Conservation (phyloP, 2,329 filamentous ascomycete genomes). For the Mycosphaerelloides madeirae region DNA sequence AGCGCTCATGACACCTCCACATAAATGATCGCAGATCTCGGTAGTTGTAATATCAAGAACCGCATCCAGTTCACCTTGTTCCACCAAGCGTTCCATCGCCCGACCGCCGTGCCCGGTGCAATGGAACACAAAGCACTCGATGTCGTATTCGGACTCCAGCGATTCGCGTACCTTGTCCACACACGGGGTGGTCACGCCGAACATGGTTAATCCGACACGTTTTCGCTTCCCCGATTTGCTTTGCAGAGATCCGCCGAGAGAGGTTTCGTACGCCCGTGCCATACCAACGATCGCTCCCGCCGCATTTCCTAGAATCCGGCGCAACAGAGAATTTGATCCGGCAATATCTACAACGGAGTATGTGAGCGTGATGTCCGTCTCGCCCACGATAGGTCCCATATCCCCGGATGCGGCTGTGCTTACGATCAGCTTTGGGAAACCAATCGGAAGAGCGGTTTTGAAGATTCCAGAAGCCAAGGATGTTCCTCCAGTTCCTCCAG, state of each 20-base stretch:
- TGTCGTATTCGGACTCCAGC: slow-evolving; percentile 43
- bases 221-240: slow-evolving; percentile 34
- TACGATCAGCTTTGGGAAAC: slow-evolving; percentile 66
- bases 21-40: slow-evolving; percentile 60
- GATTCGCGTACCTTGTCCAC: slow-evolving; percentile 52
- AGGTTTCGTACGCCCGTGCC: slow-evolving; percentile 43
- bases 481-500: slow-evolving; percentile 60
- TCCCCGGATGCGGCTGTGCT: slow-evolving; percentile 66
- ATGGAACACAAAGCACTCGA: slow-evolving; percentile 64
- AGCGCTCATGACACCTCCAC: slow-evolving; percentile 60
- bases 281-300: slow-evolving; percentile 58
- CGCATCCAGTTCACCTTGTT: slow-evolving; percentile 56
- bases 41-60: slow-evolving; percentile 69
- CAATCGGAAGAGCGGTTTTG: slow-evolving; percentile 57
- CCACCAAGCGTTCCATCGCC: slow-evolving; percentile 63
- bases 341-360: slow-evolving; percentile 68
- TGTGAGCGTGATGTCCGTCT: slow-evolving; percentile 66
- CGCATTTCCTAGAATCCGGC: slow-evolving; percentile 57
- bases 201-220: slow-evolving; percentile 65
- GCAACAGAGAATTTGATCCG: slow-evolving; percentile 58
- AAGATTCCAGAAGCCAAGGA: slow-evolving; percentile 58
- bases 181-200: slow-evolving; percentile 66
- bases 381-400: slow-evolving; percentile 59
- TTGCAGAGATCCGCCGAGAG: slow-evolving; percentile 2
- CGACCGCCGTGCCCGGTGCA: slow-evolving; percentile 64